phyloP scores from a whole-genome alignment of 164 flowering plant species.

The Stephania japonica region DNA sequence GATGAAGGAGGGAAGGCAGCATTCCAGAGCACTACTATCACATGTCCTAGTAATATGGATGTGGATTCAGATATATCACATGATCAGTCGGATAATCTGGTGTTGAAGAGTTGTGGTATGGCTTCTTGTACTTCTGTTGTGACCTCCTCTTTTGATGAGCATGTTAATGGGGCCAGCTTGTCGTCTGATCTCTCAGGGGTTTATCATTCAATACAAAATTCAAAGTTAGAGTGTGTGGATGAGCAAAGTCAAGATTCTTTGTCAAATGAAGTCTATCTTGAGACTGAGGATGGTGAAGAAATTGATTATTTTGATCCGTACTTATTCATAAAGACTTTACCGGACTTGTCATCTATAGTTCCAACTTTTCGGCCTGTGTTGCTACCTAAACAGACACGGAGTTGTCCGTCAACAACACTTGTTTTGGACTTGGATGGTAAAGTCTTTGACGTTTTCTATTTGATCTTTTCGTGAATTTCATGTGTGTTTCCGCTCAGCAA shows the following conservation, averaged over 20 bases:
- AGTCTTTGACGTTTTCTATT: constrained; percentile 2
- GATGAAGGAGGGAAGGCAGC: constrained; percentile 12
- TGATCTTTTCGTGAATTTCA: not conserved
- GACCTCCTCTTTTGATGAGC: constrained; percentile 24
- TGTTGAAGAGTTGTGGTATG: constrained; percentile 12
- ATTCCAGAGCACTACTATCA: constrained; percentile 4
- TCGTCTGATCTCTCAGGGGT: constrained; percentile 81
- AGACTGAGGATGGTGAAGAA: constrained; percentile 68
- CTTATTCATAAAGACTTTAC: constrained; percentile 81
- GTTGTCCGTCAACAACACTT: constrained; percentile 87
- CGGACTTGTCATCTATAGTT: constrained; percentile 74
- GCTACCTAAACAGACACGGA: constrained; percentile 93
- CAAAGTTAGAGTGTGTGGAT: constrained; percentile 78
- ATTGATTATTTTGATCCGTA: constrained; percentile 92
- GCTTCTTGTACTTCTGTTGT: constrained; percentile 16
- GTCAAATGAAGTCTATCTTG: constrained; percentile 42
- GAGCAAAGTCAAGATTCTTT: constrained; percentile 58
- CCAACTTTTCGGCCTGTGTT: constrained; percentile 75
- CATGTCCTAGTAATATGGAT: constrained; percentile 23
- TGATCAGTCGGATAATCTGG: constrained; percentile 9
- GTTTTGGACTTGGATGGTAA: constrained; percentile 98
- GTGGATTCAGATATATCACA: constrained; percentile 21
- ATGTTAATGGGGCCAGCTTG: constrained; percentile 32
- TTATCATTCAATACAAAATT: constrained; percentile 77
- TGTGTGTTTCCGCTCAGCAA: not conserved